These are phyloP conservation scores for Termitomyces sp. DNA, from an alignment of 768 basidiomycete genomes.

Conservation along the genomic window DNA sequence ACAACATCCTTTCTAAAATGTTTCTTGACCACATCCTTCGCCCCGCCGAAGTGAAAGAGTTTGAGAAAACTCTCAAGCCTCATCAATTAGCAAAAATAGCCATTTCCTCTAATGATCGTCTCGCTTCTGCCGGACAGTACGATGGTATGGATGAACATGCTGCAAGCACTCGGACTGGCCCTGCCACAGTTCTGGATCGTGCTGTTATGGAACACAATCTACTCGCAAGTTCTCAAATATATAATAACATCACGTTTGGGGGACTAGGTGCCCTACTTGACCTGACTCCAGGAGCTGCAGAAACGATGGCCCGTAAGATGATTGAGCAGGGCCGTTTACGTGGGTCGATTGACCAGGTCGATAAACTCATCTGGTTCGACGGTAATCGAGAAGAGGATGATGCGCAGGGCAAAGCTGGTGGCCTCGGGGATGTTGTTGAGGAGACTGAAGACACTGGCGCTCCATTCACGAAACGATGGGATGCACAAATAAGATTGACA, in stretches of 20 bases:
- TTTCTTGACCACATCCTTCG: slow-evolving; percentile 97
- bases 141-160: slow-evolving; percentile 53
- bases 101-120: slow-evolving; percentile 77
- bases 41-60: slow-evolving; percentile 83
- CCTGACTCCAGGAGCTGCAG: slow-evolving; percentile 87
- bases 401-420: slow-evolving; percentile 92
- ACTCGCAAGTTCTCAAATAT: slow-evolving; percentile 93
- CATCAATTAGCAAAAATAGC: slow-evolving; percentile 95
- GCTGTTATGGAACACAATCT: slow-evolving; percentile 99
- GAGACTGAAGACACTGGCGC: slow-evolving; percentile 86
- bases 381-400: slow-evolving; percentile 83
- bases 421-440: slow-evolving; percentile 85
- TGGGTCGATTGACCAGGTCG: slow-evolving; percentile 94
- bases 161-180: slow-evolving; percentile 80
- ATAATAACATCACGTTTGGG: slow-evolving; percentile 94
- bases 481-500: slow-evolving; percentile 85
- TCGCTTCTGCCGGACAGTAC: slow-evolving; percentile 64
- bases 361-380: slow-evolving; percentile 92
- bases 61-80: slow-evolving; percentile 80
- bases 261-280: slow-evolving; percentile 91
- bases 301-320: slow-evolving; percentile 98
- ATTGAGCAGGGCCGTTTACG: slow-evolving; percentile 94
- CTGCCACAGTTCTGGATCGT: slow-evolving; percentile 92
- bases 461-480: slow-evolving; percentile 94
- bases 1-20: slow-evolving; percentile 96